Evolutionary conservation across 2,329 filamentous ascomycete genomes (phyloP).

Genomic region (Fusarium citri): DNA sequence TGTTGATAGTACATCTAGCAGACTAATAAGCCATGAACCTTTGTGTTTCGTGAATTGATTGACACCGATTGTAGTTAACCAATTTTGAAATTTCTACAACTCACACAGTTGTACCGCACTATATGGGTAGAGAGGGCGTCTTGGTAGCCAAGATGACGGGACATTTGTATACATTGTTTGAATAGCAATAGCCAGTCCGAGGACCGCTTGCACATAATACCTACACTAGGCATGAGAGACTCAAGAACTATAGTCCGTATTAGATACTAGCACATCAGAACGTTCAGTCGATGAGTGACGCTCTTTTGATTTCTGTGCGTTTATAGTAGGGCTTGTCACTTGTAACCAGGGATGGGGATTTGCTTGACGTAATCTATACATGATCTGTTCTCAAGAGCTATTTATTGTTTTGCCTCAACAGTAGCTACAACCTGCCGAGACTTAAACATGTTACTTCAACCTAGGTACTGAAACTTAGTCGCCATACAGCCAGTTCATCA

Average conservation of each 20-base stretch:
- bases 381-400: too few relatives aligned
- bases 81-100: background rate
- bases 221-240: too few relatives aligned
- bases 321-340: too few relatives aligned
- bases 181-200: too few relatives aligned
- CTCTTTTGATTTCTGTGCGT: too few relatives aligned
- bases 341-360: too few relatives aligned
- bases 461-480: background rate
- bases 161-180: background rate
- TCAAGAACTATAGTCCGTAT: too few relatives aligned
- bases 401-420: too few relatives aligned
- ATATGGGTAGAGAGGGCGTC: background rate
- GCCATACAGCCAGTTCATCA: background rate
- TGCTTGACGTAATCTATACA: too few relatives aligned
- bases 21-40: background rate
- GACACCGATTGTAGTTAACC: background rate
- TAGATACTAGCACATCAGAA: too few relatives aligned
- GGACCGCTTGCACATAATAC: too few relatives aligned
- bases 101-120: background rate
- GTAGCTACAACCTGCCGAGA: background rate
- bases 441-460: background rate
- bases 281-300: too few relatives aligned
- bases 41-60: background rate
- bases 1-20: background rate
- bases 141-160: background rate